These are phyloP conservation scores for Aspergillus biplanus DNA, from an alignment of 495 filamentous ascomycete genomes.

Conservation along the genomic window DNA sequence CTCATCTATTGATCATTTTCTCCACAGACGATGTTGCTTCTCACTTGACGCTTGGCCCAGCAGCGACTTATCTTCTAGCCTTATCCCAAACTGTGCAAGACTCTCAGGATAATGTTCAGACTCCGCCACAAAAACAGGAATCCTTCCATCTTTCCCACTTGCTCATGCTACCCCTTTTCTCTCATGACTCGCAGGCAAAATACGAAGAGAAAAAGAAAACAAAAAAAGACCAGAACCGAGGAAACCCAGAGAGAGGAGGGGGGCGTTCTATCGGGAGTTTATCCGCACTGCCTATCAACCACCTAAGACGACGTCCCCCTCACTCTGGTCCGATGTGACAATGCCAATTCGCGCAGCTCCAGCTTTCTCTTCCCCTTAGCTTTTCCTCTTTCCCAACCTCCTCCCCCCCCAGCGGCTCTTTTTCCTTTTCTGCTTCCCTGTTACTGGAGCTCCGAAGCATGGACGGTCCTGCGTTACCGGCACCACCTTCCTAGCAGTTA, in stretches of 20 bases:
- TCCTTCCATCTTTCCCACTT: conserved; percentile 1
- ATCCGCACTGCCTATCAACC: conserved; percentile 4
- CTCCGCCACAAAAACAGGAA: conserved; percentile 14
- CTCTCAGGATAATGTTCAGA: conserved; percentile 6
- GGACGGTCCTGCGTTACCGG: background rate
- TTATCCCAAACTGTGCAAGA: conserved; percentile 6
- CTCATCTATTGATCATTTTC: background rate
- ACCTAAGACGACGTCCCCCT: conserved; percentile 6
- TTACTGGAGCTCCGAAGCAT: background rate
- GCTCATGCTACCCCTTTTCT: conserved; percentile 12
- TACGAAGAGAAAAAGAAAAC: background rate
- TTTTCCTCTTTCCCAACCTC: background rate
- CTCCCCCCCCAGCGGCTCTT: background rate
- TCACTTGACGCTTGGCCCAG: conserved; percentile 4
- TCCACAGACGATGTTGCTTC: background rate
- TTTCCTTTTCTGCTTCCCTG: background rate
- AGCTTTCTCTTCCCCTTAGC: background rate
- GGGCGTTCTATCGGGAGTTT: background rate
- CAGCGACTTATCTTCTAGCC: conserved; percentile 6
- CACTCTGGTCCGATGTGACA: conserved; percentile 1
- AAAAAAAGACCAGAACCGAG: background rate
- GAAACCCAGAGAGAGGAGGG: background rate
- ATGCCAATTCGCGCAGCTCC: conserved; percentile 4
- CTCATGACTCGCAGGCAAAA: background rate
- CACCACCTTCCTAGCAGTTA: background rate